Conservation (phyloP, 176 grass and related monocot species). For the Triticum aestivum region DNA sequence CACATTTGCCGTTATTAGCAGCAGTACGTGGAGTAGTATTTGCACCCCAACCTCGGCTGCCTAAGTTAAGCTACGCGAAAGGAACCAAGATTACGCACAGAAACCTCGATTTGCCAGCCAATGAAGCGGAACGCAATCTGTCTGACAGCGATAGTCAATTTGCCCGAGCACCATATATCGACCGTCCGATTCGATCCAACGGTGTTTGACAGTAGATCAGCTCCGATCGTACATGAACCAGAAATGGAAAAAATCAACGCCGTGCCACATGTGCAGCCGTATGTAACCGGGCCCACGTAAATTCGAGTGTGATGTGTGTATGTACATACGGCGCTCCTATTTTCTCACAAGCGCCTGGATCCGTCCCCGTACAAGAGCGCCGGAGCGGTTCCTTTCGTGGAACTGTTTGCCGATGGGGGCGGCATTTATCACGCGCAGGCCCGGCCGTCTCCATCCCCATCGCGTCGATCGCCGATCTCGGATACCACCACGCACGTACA, state of each 20-base stretch:
- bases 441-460: not conserved
- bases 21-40: not conserved
- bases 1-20: not conserved
- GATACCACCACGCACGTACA: not conserved
- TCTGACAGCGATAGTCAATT: not conserved
- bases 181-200: too few relatives aligned
- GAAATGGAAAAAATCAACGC: too few relatives aligned
- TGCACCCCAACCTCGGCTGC: too few relatives aligned
- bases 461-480: not conserved
- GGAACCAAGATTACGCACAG: not conserved
- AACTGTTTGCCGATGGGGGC: not conserved
- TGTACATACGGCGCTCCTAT: too few relatives aligned
- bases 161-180: not conserved
- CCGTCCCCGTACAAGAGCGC: not conserved
- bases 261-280: too few relatives aligned
- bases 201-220: too few relatives aligned
- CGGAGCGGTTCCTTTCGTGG: conserved; percentile 23
- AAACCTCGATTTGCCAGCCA: not conserved
- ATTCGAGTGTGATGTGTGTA: not conserved
- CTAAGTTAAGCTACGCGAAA: too few relatives aligned
- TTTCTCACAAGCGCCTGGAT: too few relatives aligned
- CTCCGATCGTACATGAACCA: too few relatives aligned
- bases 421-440: not conserved
- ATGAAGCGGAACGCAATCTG: not conserved
- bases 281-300: not conserved